phyloP scores from a whole-genome alignment of 345 rosid species.

The Balakata baccata region DNA sequence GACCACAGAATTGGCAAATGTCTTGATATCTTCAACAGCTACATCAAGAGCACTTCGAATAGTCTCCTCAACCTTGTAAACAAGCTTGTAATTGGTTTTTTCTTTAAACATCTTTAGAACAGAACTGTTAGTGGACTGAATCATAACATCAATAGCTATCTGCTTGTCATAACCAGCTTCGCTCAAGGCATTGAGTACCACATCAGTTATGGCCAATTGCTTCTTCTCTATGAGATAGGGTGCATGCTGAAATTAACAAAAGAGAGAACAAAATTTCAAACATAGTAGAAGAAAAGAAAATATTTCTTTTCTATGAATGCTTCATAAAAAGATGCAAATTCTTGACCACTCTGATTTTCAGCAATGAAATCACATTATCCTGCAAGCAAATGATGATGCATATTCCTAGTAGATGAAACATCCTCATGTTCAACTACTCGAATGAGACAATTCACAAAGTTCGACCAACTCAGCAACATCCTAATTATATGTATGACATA shows the following conservation, averaged over 20 bases:
- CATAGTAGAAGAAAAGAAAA: not conserved
- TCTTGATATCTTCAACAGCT: slow-evolving; percentile 57
- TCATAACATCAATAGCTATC: slow-evolving; percentile 58
- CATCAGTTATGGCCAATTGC: slow-evolving; percentile 49
- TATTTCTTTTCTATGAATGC: not conserved
- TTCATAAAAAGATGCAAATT: not conserved
- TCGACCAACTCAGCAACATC: not conserved
- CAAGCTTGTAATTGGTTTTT: slow-evolving; percentile 47
- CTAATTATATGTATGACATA: not conserved
- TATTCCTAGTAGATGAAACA: not conserved
- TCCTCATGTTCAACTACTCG: not conserved
- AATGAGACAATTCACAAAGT: not conserved
- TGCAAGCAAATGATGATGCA: not conserved
- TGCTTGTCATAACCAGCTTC: slow-evolving; percentile 55
- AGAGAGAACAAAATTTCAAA: not conserved
- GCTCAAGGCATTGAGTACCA: slow-evolving; percentile 53
- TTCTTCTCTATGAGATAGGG: slow-evolving; percentile 57
- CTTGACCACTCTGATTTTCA: not conserved
- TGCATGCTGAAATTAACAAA: slow-evolving; percentile 58
- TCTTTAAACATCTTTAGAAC: slow-evolving; percentile 60
- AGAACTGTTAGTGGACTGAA: slow-evolving; percentile 76
- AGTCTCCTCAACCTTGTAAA: slow-evolving; percentile 59
- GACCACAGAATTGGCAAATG: slow-evolving; percentile 64
- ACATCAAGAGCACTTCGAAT: slow-evolving; percentile 50
- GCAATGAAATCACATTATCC: not conserved